These are phyloP conservation scores for Colletotrichum camelliae DNA, from an alignment of 2,329 filamentous ascomycete genomes.

Conservation along the genomic window DNA sequence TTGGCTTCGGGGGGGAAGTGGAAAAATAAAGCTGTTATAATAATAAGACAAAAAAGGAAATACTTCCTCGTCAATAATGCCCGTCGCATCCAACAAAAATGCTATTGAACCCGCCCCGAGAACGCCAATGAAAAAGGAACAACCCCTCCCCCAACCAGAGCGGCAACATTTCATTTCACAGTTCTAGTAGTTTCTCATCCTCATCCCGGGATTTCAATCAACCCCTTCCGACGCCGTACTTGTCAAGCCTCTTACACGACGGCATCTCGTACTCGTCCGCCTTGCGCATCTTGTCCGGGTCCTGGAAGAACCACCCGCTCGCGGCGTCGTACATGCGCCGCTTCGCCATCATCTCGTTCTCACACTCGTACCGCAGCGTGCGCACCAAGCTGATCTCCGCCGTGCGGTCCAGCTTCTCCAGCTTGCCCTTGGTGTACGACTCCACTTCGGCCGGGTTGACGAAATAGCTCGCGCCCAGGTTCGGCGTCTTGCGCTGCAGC, in stretches of 20 bases:
- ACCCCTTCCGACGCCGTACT: constrained; percentile 37
- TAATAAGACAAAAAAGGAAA: neutral
- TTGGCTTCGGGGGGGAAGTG: neutral
- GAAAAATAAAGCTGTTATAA: neutral
- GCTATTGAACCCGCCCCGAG: neutral
- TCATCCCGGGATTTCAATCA: neutral
- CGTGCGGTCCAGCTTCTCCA: constrained; percentile 75
- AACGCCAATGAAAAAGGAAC: neutral
- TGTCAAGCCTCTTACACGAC: constrained; percentile 57
- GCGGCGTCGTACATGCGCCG: constrained; percentile 77
- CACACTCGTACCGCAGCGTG: constrained; percentile 73
- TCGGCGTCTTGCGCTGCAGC: constrained; percentile 71
- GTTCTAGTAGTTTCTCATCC: neutral
- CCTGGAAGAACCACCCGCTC: constrained; percentile 85
- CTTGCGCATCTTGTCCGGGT: constrained; percentile 77
- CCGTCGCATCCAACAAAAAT: neutral
- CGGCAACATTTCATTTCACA: neutral
- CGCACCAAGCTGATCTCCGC: constrained; percentile 79
- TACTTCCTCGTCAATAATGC: neutral
- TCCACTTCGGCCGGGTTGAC: constrained; percentile 80
- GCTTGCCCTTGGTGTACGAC: constrained; percentile 71
- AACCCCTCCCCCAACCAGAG: neutral
- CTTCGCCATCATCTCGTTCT: constrained; percentile 71
- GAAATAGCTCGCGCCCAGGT: constrained; percentile 81
- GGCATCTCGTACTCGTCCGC: constrained; percentile 62